These are phyloP conservation scores for Colletotrichum incanum DNA, from an alignment of 2,329 filamentous ascomycete genomes.

Conservation along the genomic window DNA sequence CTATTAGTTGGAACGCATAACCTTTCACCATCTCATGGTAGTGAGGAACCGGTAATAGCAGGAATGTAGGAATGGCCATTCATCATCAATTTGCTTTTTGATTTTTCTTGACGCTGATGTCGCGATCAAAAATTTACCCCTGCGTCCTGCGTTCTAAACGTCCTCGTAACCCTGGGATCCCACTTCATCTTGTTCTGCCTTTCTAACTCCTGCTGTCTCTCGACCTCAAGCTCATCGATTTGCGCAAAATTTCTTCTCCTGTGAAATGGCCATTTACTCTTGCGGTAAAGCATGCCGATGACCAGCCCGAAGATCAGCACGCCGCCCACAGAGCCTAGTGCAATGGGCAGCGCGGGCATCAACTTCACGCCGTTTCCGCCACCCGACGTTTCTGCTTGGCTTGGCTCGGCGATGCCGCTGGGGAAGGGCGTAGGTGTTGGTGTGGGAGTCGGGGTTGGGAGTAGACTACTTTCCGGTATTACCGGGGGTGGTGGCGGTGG, in stretches of 20 bases:
- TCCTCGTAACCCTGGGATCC: constrained; percentile 40
- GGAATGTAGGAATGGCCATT: too few relatives aligned
- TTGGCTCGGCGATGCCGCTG: constrained; percentile 26
- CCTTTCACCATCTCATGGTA: not conserved
- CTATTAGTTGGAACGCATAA: not conserved
- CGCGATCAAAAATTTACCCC: constrained; percentile 28
- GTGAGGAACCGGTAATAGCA: too few relatives aligned
- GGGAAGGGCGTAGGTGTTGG: constrained; percentile 24
- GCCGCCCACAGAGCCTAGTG: constrained; percentile 41
- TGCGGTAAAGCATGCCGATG: constrained; percentile 39
- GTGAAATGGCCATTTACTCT: constrained; percentile 37
- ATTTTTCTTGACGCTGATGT: not conserved
- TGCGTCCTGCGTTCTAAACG: constrained; percentile 4
- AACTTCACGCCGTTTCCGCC: constrained; percentile 24
- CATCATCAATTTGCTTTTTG: not conserved
- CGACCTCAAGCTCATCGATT: constrained; percentile 40
- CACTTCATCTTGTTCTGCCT: constrained; percentile 41
- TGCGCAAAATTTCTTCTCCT: constrained; percentile 22
- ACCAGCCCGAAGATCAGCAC: constrained; percentile 40
- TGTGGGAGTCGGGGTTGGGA: not conserved
- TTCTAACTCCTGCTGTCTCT: constrained; percentile 39
- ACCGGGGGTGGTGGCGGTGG: not conserved
- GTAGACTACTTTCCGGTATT: not conserved
- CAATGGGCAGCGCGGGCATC: constrained; percentile 44
- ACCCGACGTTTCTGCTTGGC: constrained; percentile 24